Conservation (phyloP, 495 filamentous ascomycete species). For the Podospora pseudopauciseta region DNA sequence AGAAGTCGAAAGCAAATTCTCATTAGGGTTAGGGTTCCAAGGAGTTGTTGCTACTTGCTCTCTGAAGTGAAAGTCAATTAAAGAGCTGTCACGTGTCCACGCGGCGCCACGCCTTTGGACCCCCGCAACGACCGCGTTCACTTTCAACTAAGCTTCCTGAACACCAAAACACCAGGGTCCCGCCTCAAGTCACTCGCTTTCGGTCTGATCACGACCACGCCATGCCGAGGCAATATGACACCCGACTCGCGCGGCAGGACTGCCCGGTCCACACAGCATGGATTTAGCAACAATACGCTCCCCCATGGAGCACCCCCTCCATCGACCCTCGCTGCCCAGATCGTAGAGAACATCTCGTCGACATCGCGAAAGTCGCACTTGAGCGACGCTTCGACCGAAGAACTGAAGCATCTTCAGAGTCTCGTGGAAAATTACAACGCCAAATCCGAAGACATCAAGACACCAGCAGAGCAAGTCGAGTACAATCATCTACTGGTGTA, state of each 20-base stretch:
- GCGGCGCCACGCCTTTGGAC: background rate
- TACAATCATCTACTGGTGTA: slow-evolving; percentile 80
- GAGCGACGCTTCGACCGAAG: slow-evolving; percentile 43
- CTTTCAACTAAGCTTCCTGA: background rate
- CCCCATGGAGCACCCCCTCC: slow-evolving; percentile 44
- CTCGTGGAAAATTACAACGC: slow-evolving; percentile 42
- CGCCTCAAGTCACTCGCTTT: background rate
- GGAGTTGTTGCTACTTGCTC: background rate
- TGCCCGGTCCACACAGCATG: slow-evolving; percentile 16
- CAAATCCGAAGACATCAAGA: slow-evolving; percentile 38
- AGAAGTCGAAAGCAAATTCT: background rate
- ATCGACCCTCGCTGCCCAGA: slow-evolving; percentile 66
- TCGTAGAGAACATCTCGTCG: slow-evolving; percentile 54
- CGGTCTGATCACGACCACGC: slow-evolving; percentile 6
- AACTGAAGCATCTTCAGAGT: slow-evolving; percentile 40
- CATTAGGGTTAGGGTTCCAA: background rate
- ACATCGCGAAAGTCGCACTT: slow-evolving; percentile 37
- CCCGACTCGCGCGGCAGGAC: slow-evolving; percentile 21
- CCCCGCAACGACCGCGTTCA: background rate
- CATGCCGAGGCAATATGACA: slow-evolving; percentile 26
- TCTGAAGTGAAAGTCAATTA: background rate
- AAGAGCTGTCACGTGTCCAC: slow-evolving; percentile 1
- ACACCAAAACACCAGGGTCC: background rate
- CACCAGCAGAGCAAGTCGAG: slow-evolving; percentile 60
- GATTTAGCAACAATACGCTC: background rate